Evolutionary conservation across 164 flowering plant genomes (phyloP), one percentile per base, ranked within the genome.

Genomic region (Macadamia integrifolia): DNA sequence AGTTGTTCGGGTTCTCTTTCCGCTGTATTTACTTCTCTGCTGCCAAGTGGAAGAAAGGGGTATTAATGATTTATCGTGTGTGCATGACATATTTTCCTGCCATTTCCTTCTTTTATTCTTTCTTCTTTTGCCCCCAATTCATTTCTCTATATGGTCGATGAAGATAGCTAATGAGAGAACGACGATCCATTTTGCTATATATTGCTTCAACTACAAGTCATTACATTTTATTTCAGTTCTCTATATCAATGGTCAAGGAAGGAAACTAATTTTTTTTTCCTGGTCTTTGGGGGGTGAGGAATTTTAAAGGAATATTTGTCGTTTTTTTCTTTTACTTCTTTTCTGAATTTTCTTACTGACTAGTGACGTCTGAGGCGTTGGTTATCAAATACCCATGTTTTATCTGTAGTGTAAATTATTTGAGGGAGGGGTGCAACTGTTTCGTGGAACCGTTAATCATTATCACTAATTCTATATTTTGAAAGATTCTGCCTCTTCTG

Each of bases 401-500:
- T 23, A 11, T 11, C 40, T 11, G 50, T 46, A 46, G 12, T 46
- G 50, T 46, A 35, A 35, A 5, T 35, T 35, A 46, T 11, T 53
- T 53, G n/a, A 14, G 11, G 15, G 53, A 0, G 6, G 50, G 57
- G 57, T 53, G 6, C 57, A 53, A 12, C 17, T 11, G 6, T 53
- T 53, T 53, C 57, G 13, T 53, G 17, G 1, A 4, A 14, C n/a
- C 6, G 57, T 11, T 53, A 11, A 53, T 17, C n/a, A 17, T 14
- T 6, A 53, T 53, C 18, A 53, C 18, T 14, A 53, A 53, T 53
- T 9, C 28, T 32, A 35, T 15, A 32, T 29, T 56, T 52, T 40
- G 69, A 31, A 61, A 70, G 71, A 50, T 65, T 49, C 50, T n/a
- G 42, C 46, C 12, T 67, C 64, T 30, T 68, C 59, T 48, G 17